A percentile compares a stretch with the other conserved stretches of the same genome.
Evolutionary conservation across 148 eudicot species (phyloP).

Genomic region (Rhododendron molle): DNA sequence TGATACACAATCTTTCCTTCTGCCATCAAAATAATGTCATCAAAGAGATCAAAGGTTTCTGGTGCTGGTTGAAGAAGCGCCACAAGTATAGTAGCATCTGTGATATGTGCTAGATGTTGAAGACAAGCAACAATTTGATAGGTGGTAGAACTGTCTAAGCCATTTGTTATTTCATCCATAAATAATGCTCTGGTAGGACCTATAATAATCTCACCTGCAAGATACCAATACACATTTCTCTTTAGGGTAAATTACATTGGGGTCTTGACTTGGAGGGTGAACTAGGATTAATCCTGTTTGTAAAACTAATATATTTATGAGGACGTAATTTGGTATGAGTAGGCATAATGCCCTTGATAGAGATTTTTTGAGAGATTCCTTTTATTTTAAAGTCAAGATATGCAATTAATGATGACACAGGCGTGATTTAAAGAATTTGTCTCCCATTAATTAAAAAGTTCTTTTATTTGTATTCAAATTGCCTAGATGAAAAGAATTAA

Average conservation of each 20-base stretch:
- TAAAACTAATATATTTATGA: too few relatives aligned
- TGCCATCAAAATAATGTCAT: background rate
- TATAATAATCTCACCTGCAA: conserved; percentile 82
- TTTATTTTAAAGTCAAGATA: background rate
- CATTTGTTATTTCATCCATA: conserved; percentile 68
- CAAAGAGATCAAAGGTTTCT: conserved; percentile 31
- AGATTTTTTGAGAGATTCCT: background rate
- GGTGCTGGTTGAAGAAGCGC: conserved; percentile 90
- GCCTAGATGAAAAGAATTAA: background rate
- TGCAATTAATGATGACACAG: background rate
- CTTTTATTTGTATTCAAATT: too few relatives aligned
- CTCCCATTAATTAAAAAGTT: background rate
- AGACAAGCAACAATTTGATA: conserved; percentile 63
- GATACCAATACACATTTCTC: background rate
- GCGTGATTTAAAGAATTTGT: background rate
- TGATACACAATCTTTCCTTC: conserved; percentile 80
- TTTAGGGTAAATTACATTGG: background rate
- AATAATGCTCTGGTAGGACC: conserved; percentile 70
- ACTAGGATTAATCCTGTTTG: too few relatives aligned
- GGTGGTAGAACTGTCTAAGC: conserved; percentile 51
- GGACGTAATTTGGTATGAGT: background rate
- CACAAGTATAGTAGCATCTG: conserved; percentile 56
- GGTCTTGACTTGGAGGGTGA: background rate
- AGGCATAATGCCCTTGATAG: background rate
- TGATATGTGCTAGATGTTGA: conserved; percentile 61